Percentiles rank a stretch among this genome's conserved stretches.
Conservation (phyloP, 2,329 filamentous ascomycete genomes). For the Colletotrichum lindemuthianum region DNA sequence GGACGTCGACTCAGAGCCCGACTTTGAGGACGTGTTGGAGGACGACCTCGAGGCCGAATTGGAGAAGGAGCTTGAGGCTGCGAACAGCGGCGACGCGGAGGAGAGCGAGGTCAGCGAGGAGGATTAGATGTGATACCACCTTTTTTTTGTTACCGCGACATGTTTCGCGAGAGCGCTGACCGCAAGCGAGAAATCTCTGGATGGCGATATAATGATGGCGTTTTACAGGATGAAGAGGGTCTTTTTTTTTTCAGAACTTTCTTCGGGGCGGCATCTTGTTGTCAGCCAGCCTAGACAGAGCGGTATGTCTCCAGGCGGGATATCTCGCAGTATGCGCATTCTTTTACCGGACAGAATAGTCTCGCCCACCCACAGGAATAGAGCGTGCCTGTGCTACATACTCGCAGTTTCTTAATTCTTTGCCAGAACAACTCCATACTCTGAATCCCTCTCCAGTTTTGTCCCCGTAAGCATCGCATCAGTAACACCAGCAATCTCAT, state of each 20-base stretch:
- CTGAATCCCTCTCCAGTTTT: slow-evolving; percentile 13
- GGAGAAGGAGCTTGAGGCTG: slow-evolving; percentile 60
- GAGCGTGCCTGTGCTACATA: too few relatives aligned
- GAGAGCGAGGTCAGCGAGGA: slow-evolving; percentile 76
- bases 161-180: neutral
- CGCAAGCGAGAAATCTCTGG: neutral
- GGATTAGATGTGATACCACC: slow-evolving; percentile 53
- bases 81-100: slow-evolving; percentile 57
- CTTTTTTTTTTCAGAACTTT: too few relatives aligned
- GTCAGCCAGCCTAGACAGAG: slow-evolving; percentile 7
- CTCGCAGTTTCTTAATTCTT: neutral
- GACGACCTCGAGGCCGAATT: slow-evolving; percentile 67
- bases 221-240: slow-evolving; percentile 25
- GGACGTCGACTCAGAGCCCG: slow-evolving; percentile 41
- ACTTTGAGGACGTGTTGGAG: slow-evolving; percentile 54
- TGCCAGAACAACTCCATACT: neutral
- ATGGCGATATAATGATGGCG: slow-evolving; percentile 28
- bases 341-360: too few relatives aligned
- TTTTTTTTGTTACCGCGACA: neutral
- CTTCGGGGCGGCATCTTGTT: slow-evolving; percentile 1
- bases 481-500: slow-evolving; percentile 59
- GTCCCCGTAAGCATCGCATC: slow-evolving; percentile 47
- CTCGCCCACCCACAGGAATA: too few relatives aligned
- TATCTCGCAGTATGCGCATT: slow-evolving; percentile 5
- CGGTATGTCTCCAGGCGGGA: slow-evolving; percentile 25